Percentiles rank a stretch among this genome's conserved stretches.
These are phyloP conservation scores for Senecio squalidus DNA, from an alignment of 140 eudicot species.

Conservation along the genomic window DNA sequence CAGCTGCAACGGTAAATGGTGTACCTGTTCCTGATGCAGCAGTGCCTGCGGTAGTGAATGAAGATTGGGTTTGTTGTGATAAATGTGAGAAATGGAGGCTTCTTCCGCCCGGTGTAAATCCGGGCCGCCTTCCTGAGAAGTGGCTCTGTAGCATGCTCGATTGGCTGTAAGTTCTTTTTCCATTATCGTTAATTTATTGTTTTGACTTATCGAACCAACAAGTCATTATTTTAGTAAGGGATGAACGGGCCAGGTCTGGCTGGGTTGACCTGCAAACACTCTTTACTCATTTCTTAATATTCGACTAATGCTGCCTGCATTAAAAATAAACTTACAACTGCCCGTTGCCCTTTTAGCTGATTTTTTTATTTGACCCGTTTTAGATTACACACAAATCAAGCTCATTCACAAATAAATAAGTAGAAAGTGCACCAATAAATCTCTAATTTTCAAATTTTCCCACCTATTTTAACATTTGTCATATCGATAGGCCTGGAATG, in stretches of 20 bases:
- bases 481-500: slow-evolving; percentile 77
- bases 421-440: no score
- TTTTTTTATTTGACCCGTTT: no score
- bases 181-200: background rate
- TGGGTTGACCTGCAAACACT: no score
- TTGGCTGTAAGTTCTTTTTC: slow-evolving; percentile 85
- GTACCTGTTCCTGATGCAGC: slow-evolving; percentile 44
- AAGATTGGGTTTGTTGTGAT: slow-evolving; percentile 91
- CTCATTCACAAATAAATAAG: no score
- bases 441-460: no score
- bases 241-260: no score
- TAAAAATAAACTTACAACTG: no score
- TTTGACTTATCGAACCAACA: background rate
- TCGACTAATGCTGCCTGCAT: no score
- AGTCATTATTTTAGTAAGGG: no score
- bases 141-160: slow-evolving; percentile 90
- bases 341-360: no score
- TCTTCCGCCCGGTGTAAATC: slow-evolving; percentile 77
- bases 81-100: slow-evolving; percentile 90
- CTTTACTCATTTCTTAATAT: no score
- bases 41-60: slow-evolving; percentile 47
- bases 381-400: no score
- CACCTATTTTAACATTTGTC: slow-evolving; percentile 9
- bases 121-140: slow-evolving; percentile 72
- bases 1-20: slow-evolving; percentile 28